These are phyloP conservation scores for Heliophila coronopifolia DNA, from an alignment of 441 rosid species.

Conservation along the genomic window DNA sequence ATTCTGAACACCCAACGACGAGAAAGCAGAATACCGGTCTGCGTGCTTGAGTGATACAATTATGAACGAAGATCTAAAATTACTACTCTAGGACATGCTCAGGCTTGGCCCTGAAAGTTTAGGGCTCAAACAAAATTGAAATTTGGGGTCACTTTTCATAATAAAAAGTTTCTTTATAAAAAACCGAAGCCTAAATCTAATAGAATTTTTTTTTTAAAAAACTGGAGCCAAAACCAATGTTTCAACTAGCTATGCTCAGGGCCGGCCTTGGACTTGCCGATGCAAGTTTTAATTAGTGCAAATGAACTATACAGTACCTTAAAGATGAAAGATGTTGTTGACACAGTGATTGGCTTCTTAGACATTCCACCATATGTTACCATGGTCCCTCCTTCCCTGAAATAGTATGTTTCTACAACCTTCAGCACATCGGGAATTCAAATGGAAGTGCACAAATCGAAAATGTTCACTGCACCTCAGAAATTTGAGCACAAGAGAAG, in stretches of 20 bases:
- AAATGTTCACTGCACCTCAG: conserved; percentile 43
- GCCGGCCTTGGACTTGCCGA: too few relatives aligned
- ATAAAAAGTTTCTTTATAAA: too few relatives aligned
- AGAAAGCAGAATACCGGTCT: background rate
- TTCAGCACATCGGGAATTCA: background rate
- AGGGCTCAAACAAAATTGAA: too few relatives aligned
- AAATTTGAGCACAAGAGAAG: conserved; percentile 70
- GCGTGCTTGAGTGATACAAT: background rate
- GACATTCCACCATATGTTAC: conserved; percentile 98
- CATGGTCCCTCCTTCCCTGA: conserved; percentile 75
- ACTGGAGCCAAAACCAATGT: too few relatives aligned
- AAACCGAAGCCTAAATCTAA: too few relatives aligned
- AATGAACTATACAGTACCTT: conserved; percentile 38
- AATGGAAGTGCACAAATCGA: background rate
- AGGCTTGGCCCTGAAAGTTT: too few relatives aligned
- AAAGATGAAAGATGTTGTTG: conserved; percentile 80
- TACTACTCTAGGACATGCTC: background rate
- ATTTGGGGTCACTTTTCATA: too few relatives aligned
- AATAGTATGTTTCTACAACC: conserved; percentile 10
- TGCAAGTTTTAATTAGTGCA: background rate
- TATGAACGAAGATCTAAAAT: background rate
- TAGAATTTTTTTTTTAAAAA: too few relatives aligned
- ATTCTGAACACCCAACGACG: background rate
- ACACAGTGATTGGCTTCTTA: conserved; percentile 59
- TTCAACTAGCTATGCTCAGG: too few relatives aligned